phyloP scores from a whole-genome alignment of 2,329 filamentous ascomycete species.

The Penicillium digitatum region DNA sequence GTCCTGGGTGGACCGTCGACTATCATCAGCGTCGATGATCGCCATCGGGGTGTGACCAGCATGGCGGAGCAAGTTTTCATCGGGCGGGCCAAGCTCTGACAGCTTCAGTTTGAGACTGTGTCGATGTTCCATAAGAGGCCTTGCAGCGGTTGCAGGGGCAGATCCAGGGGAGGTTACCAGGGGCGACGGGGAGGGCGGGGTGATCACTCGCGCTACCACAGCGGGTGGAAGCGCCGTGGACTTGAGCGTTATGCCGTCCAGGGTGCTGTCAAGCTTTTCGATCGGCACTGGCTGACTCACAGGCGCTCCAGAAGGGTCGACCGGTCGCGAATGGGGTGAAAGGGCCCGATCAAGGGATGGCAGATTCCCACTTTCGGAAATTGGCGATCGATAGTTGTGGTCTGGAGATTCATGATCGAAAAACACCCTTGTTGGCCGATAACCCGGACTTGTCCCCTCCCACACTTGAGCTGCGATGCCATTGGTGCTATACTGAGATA shows the following conservation, averaged over 20 bases:
- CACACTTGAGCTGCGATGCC: conserved; percentile 37
- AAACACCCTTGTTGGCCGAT: conserved; percentile 44
- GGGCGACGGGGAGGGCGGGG: conserved; percentile 37
- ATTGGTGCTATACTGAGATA: conserved; percentile 11
- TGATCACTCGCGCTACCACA: conserved; percentile 43
- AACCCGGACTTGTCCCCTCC: conserved; percentile 42
- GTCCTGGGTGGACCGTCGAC: conserved; percentile 21
- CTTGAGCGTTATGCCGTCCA: conserved; percentile 48
- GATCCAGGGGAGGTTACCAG: conserved; percentile 24
- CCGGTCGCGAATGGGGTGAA: conserved; percentile 35
- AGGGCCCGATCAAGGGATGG: conserved; percentile 41
- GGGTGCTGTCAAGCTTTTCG: conserved; percentile 44
- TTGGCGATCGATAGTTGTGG: conserved; percentile 25
- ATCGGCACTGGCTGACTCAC: conserved; percentile 43
- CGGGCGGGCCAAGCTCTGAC: conserved; percentile 38
- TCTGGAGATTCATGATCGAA: conserved; percentile 32
- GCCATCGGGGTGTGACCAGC: conserved; percentile 47
- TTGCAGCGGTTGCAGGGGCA: conserved; percentile 24
- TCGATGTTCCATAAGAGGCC: conserved; percentile 25
- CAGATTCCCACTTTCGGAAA: conserved; percentile 30
- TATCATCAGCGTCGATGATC: conserved; percentile 36
- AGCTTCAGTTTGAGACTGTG: conserved; percentile 34
- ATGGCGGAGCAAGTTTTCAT: conserved; percentile 40
- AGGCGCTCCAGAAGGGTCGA: conserved; percentile 27
- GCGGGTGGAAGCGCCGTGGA: conserved; percentile 44